Evolutionary conservation across 208 protist species (phyloP).

Genomic region (Trypanosomatidae sp.): DNA sequence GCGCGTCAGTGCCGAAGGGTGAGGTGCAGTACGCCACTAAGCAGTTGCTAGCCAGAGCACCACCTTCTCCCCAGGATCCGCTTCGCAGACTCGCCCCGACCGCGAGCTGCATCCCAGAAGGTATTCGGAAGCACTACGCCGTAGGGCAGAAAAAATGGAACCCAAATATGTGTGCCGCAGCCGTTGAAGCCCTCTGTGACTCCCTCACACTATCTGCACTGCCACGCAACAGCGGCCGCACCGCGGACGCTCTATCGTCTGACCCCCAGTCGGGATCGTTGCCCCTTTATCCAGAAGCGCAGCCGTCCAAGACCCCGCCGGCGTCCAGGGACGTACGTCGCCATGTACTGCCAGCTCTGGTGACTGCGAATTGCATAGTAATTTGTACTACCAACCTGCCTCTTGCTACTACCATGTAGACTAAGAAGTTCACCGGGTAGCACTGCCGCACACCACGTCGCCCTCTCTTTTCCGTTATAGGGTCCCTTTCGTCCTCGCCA

Average conservation of each 20-base stretch:
- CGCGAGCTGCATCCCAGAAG: conserved; percentile 1
- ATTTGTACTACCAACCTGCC: not conserved
- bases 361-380: conserved; percentile 4
- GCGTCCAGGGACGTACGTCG: not conserved
- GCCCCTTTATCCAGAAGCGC: not conserved
- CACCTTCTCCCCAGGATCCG: conserved; percentile 3
- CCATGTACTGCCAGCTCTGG: not conserved
- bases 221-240: not conserved
- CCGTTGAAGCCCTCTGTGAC: not conserved
- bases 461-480: not conserved
- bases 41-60: not conserved
- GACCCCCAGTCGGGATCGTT: not conserved
- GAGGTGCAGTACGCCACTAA: not conserved
- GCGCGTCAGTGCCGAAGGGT: not conserved
- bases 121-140: not conserved
- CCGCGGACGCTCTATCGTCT: not conserved
- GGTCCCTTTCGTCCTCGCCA: not conserved
- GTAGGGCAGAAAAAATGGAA: not conserved
- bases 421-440: not conserved
- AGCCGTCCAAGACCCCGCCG: not conserved
- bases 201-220: not conserved
- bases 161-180: not conserved
- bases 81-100: conserved; percentile 4
- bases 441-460: not conserved
- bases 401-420: not conserved